A percentile compares a stretch with the other conserved stretches of the same genome.
Evolutionary conservation across 192 early-diverging fungal genomes (phyloP).

Genomic region (Umbelopsis vinacea): DNA sequence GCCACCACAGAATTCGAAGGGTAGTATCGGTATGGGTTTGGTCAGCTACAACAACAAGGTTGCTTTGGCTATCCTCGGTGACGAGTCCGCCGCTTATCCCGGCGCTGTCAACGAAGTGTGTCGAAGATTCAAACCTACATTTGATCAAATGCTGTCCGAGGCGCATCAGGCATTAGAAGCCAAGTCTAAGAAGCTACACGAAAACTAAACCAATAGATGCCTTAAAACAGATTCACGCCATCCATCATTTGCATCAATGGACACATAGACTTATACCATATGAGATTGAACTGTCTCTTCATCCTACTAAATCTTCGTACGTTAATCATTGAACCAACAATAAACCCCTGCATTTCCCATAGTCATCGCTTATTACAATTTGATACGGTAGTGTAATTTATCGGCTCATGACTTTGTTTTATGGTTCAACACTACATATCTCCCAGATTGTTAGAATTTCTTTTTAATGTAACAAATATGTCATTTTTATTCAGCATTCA

Average conservation of each 20-base stretch:
- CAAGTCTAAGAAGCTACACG: constrained; percentile 1
- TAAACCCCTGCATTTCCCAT: too few relatives aligned
- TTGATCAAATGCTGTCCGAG: background rate
- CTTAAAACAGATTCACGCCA: background rate
- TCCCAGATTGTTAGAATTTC: too few relatives aligned
- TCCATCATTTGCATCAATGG: background rate
- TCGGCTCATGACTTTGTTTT: too few relatives aligned
- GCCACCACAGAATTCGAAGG: constrained; percentile 37
- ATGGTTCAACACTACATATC: too few relatives aligned
- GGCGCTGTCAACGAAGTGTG: constrained; percentile 5
- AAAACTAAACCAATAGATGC: background rate
- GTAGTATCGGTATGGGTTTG: constrained; percentile 32
- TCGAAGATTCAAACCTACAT: background rate
- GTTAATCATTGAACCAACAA: too few relatives aligned
- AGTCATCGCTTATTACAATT: too few relatives aligned
- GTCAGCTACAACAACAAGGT: constrained; percentile 36
- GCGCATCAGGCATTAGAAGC: background rate
- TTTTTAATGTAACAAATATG: too few relatives aligned
- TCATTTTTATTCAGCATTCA: too few relatives aligned
- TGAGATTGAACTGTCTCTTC: background rate
- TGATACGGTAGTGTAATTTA: too few relatives aligned
- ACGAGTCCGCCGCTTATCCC: constrained; percentile 15
- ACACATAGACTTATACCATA: background rate
- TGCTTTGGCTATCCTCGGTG: constrained; percentile 26
- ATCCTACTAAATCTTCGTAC: too few relatives aligned